Conservation (phyloP, 176 grass and related monocot genomes). For the Sorghum bicolor region DNA sequence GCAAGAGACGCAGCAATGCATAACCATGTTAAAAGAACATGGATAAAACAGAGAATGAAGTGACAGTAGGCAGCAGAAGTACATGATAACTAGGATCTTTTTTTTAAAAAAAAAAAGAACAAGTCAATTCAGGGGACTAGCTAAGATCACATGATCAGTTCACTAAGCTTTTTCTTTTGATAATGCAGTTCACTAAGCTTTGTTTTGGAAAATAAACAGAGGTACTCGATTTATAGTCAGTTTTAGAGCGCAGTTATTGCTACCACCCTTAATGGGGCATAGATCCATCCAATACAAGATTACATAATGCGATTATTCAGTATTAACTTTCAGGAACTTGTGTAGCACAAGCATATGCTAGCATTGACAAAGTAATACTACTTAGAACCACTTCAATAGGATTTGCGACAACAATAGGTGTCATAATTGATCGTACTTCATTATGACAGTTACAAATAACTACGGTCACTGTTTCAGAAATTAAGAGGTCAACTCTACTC, state of each 20-base stretch:
- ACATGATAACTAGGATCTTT: neutral
- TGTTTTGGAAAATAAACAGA: neutral
- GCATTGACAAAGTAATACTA: neutral
- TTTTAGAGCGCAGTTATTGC: neutral
- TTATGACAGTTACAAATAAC: neutral
- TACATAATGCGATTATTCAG: neutral
- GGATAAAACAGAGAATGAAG: neutral
- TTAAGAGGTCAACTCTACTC: neutral
- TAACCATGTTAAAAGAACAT: slow-evolving; percentile 9
- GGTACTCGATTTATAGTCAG: neutral
- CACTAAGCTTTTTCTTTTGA: neutral
- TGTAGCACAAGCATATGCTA: neutral
- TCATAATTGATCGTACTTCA: neutral
- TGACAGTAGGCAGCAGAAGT: neutral
- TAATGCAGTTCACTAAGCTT: neutral
- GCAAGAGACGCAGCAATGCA: neutral
- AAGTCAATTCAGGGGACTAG: neutral
- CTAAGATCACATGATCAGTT: neutral
- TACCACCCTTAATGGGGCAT: neutral
- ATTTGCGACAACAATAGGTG: neutral
- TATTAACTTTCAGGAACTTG: neutral
- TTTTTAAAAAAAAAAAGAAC: neutral
- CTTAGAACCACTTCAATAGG: neutral
- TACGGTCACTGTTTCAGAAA: neutral
- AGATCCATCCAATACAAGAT: neutral